Conservation (phyloP, 495 filamentous ascomycete species). For the Penicillium daleae region DNA sequence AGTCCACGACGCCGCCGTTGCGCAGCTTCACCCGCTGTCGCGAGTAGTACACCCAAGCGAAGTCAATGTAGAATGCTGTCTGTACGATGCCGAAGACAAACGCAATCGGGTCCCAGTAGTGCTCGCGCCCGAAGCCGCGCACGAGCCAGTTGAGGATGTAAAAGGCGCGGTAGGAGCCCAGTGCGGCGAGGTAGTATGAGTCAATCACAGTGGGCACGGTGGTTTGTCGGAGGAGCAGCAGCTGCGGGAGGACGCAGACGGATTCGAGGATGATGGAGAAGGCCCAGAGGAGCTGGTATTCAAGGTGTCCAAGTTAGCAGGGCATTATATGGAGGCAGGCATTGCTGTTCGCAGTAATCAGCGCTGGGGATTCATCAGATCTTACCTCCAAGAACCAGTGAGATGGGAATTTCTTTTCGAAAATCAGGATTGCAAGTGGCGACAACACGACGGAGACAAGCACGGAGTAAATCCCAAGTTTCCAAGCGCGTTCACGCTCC, state of each 20-base stretch:
- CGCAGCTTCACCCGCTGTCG: constrained; percentile 93
- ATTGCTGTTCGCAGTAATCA: not conserved
- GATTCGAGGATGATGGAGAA: constrained; percentile 93
- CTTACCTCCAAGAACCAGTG: constrained; percentile 61
- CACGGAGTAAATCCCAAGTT: constrained; percentile 68
- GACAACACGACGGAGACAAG: constrained; percentile 61
- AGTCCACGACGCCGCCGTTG: constrained; percentile 89
- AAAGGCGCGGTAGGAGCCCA: constrained; percentile 87
- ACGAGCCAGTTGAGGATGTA: constrained; percentile 94
- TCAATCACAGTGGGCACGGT: constrained; percentile 95
- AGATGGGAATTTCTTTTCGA: constrained; percentile 45
- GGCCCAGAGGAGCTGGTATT: constrained; percentile 67
- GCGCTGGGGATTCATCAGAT: too few species aligned
- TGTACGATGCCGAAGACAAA: constrained; percentile 88
- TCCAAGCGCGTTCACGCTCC: constrained; percentile 91
- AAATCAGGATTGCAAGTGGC: constrained; percentile 68
- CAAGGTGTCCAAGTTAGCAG: constrained; percentile 14
- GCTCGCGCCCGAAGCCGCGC: constrained; percentile 60
- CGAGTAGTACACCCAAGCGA: constrained; percentile 95
- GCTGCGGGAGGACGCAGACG: constrained; percentile 86
- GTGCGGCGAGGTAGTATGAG: constrained; percentile 85
- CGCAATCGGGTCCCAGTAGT: constrained; percentile 69
- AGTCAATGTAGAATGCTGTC: constrained; percentile 89
- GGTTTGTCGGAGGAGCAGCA: constrained; percentile 89
- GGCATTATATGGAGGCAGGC: not conserved